Conservation (phyloP, 192 early-diverging fungal genomes). For the Umbelopsis vinacea region DNA sequence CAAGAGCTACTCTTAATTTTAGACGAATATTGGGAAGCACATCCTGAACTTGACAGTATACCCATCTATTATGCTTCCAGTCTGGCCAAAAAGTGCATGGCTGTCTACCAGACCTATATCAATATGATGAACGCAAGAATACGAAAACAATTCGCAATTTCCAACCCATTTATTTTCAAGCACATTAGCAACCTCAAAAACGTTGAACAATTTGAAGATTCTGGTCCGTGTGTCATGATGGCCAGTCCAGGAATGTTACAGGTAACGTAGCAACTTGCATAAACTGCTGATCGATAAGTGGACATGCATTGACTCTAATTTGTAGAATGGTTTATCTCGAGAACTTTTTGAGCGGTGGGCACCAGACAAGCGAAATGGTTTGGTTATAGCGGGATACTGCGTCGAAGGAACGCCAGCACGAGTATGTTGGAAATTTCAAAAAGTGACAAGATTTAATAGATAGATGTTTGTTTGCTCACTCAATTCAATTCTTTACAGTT, state of each 20-base stretch:
- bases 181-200: conserved; percentile 91
- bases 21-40: conserved; percentile 95
- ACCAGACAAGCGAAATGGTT: conserved; percentile 86
- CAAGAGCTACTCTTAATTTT: conserved; percentile 97
- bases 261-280: conserved; percentile 38
- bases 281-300: background rate
- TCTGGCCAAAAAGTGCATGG: conserved; percentile 97
- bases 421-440: conserved; percentile 44
- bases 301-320: background rate
- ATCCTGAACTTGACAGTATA: conserved; percentile 85
- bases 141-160: conserved; percentile 81
- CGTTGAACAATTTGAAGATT: conserved; percentile 88
- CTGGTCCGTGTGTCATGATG: conserved; percentile 98
- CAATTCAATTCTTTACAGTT: conserved; percentile 35
- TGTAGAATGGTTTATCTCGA: conserved; percentile 88
- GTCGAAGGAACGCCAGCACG: conserved; percentile 95
- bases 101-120: conserved; percentile 95
- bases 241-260: conserved; percentile 98
- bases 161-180: conserved; percentile 96
- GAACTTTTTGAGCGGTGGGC: conserved; percentile 97
- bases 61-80: conserved; percentile 96
- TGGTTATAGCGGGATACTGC: conserved; percentile 96
- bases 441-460: background rate
- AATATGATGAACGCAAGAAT: conserved; percentile 98
- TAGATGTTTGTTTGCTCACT: background rate